Conservation (phyloP, 2,329 filamentous ascomycete genomes). For the Aspergillus sp. region DNA sequence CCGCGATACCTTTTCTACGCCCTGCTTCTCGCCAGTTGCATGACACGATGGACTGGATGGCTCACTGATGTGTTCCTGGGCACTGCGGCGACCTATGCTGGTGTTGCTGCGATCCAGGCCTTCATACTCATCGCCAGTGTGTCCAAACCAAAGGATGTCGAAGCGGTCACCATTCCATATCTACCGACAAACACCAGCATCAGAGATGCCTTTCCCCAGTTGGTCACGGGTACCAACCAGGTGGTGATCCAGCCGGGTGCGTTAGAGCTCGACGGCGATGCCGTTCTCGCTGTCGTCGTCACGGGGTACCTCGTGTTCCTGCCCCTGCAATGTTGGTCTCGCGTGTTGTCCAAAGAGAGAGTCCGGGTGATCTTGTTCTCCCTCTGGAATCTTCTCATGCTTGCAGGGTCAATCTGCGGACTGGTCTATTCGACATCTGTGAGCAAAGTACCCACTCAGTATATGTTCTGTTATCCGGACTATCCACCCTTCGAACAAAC, state of each 20-base stretch:
- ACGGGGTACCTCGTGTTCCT: conserved; percentile 34
- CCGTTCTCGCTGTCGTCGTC: conserved; percentile 32
- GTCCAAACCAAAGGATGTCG: not conserved
- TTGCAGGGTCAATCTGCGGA: conserved; percentile 28
- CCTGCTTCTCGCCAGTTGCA: conserved; percentile 25
- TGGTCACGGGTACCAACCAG: conserved; percentile 18
- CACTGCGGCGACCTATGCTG: conserved; percentile 32
- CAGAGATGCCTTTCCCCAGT: conserved; percentile 13
- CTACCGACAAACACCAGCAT: conserved; percentile 17
- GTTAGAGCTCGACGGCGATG: conserved; percentile 31
- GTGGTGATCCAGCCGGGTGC: conserved; percentile 26
- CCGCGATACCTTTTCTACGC: conserved; percentile 34
- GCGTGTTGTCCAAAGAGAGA: conserved; percentile 23
- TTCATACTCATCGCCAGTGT: conserved; percentile 29
- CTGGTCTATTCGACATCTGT: conserved; percentile 22
- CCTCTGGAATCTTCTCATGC: conserved; percentile 30
- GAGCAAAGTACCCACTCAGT: conserved; percentile 20
- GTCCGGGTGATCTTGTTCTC: conserved; percentile 26
- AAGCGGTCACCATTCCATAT: conserved; percentile 23
- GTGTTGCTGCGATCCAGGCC: conserved; percentile 29
- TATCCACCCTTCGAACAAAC: conserved; percentile 19
- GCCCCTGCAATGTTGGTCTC: conserved; percentile 33
- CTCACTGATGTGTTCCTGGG: conserved; percentile 30
- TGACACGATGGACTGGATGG: conserved; percentile 31
- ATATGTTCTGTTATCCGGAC: conserved; percentile 31